These are phyloP conservation scores for Diaporthe ilicicola DNA, from an alignment of 2,329 filamentous ascomycete genomes.

Conservation along the genomic window DNA sequence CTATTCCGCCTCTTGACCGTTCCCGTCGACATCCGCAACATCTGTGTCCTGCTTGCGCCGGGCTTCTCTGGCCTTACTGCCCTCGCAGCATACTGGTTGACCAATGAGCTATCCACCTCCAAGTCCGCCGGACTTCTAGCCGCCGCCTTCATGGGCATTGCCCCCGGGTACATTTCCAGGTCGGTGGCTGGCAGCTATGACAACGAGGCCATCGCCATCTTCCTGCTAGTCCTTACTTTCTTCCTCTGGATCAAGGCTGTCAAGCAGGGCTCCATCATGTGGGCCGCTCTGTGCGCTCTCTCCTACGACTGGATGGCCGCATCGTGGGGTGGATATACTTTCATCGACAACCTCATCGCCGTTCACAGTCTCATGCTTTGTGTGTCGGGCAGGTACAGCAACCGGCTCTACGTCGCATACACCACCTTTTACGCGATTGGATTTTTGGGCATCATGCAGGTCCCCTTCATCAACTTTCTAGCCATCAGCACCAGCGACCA, in stretches of 20 bases:
- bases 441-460: conserved; percentile 97
- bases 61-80: conserved; percentile 95
- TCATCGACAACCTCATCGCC: conserved; percentile 97
- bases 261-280: conserved; percentile 95
- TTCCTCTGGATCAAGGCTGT: conserved; percentile 99
- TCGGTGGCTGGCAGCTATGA: conserved; percentile 99
- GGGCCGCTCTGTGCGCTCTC: conserved; percentile 91
- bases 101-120: conserved; percentile 96
- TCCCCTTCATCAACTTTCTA: conserved; percentile 97
- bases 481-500: conserved; percentile 97
- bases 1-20: conserved; percentile 86
- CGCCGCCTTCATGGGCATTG: conserved; percentile 96
- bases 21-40: conserved; percentile 97
- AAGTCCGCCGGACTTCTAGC: conserved; percentile 94
- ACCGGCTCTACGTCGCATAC: conserved; percentile 93
- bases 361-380: conserved; percentile 94
- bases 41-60: conserved; percentile 95
- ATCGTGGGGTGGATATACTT: conserved; percentile 99
- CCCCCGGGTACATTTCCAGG: conserved; percentile 96
- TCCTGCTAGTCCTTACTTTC: conserved; percentile 97
- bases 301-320: conserved; percentile 99
- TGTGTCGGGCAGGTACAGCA: conserved; percentile 96
- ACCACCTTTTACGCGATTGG: conserved; percentile 98
- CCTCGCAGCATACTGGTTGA: conserved; percentile 91
- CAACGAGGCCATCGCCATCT: conserved; percentile 99